phyloP scores from a whole-genome alignment of 805 yeast genomes.

The Wickerhamiella brachini region DNA sequence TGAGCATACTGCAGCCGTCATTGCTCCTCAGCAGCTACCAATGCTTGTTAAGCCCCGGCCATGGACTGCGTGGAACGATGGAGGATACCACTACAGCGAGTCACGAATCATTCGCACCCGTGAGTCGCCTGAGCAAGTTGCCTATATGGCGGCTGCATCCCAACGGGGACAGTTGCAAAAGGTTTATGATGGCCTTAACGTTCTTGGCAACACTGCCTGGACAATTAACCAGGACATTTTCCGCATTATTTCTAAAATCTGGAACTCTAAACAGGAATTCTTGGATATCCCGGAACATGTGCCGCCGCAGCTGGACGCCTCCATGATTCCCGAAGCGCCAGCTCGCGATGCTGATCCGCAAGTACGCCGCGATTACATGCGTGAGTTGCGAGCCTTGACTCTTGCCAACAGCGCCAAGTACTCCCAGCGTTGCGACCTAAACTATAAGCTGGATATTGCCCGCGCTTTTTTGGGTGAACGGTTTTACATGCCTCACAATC shows the following conservation, averaged over 20 bases:
- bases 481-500: constrained; percentile 48
- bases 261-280: constrained; percentile 76
- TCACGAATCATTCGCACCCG: constrained; percentile 58
- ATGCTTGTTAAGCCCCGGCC: constrained; percentile 86
- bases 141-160: constrained; percentile 77
- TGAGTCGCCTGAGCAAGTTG: constrained; percentile 79
- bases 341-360: constrained; percentile 56
- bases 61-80: constrained; percentile 71
- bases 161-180: constrained; percentile 47
- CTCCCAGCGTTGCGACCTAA: constrained; percentile 86
- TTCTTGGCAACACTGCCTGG: constrained; percentile 83
- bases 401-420: constrained; percentile 53
- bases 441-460: constrained; percentile 89
- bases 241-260: constrained; percentile 53
- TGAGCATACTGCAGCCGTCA: constrained; percentile 48
- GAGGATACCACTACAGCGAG: constrained; percentile 67
- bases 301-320: constrained; percentile 24
- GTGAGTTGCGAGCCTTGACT: constrained; percentile 40
- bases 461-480: constrained; percentile 66
- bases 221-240: constrained; percentile 67
- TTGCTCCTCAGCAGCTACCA: constrained; percentile 77
- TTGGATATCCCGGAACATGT: constrained; percentile 54
- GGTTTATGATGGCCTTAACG: constrained; percentile 72
- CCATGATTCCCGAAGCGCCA: constrained; percentile 45
- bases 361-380: constrained; percentile 54